A percentile compares a stretch with the other conserved stretches of the same genome.
Conservation (phyloP, 768 basidiomycete genomes). For the Termitomyces sp. region DNA sequence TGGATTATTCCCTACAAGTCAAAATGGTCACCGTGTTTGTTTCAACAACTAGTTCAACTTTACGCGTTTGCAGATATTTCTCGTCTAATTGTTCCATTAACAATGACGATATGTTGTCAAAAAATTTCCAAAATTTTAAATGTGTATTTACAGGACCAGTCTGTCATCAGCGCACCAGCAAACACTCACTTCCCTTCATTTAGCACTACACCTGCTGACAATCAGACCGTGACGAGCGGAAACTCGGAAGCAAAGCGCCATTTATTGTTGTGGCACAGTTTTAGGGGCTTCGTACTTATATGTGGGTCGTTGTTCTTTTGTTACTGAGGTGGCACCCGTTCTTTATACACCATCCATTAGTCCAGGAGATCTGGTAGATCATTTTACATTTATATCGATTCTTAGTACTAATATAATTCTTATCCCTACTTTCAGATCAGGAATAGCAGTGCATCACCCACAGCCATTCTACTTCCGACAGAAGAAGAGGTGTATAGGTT, state of each 20-base stretch:
- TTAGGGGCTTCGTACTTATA: not conserved
- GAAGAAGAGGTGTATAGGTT: not conserved
- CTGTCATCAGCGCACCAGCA: not conserved
- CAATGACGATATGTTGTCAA: too few relatives aligned
- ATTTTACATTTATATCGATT: too few relatives aligned
- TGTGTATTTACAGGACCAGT: too few relatives aligned
- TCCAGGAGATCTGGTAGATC: too few relatives aligned
- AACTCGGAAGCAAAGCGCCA: not conserved
- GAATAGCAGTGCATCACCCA: too few relatives aligned
- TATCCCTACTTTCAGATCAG: too few relatives aligned
- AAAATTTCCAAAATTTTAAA: too few relatives aligned
- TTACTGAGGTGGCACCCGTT: too few relatives aligned
- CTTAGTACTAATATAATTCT: too few relatives aligned
- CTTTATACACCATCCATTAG: too few relatives aligned
- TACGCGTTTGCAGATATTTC: not conserved
- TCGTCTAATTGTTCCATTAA: too few relatives aligned
- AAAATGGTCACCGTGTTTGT: not conserved
- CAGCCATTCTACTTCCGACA: too few relatives aligned
- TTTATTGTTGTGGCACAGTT: conserved; percentile 1
- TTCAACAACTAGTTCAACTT: not conserved
- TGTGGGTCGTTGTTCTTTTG: not conserved
- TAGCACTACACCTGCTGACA: not conserved
- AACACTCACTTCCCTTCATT: not conserved
- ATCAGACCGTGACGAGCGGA: not conserved
- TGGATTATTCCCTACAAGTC: not conserved